Evolutionary conservation across 2,329 filamentous ascomycete species (phyloP).

Genomic region (Hypoxylon sp.): DNA sequence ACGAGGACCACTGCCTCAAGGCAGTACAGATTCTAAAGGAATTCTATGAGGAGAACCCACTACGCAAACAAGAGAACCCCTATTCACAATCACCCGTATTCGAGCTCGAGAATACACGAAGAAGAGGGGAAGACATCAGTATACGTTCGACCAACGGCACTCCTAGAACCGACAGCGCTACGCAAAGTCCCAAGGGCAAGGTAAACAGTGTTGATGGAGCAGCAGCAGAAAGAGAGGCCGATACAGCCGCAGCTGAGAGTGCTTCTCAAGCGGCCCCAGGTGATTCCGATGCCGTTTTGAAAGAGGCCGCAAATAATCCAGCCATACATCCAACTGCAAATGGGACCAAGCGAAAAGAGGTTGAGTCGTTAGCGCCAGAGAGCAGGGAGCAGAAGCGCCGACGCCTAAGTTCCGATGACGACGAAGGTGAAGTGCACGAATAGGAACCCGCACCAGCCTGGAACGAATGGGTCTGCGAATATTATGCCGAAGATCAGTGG

Average conservation of each 20-base stretch:
- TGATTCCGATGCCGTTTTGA: constrained; percentile 52
- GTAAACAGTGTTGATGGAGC: constrained; percentile 59
- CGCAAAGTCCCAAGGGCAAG: constrained; percentile 63
- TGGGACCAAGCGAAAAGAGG: constrained; percentile 61
- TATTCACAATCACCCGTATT: constrained; percentile 68
- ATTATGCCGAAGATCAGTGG: background rate
- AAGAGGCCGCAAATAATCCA: constrained; percentile 54
- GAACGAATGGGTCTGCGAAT: background rate
- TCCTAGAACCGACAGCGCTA: constrained; percentile 63
- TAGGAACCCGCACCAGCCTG: constrained; percentile 37
- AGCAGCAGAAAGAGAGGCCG: constrained; percentile 50
- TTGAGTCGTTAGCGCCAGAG: constrained; percentile 56
- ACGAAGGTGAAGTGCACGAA: constrained; percentile 63
- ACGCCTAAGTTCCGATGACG: constrained; percentile 60
- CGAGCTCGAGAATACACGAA: constrained; percentile 68
- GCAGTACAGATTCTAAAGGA: constrained; percentile 83
- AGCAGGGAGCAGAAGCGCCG: constrained; percentile 61
- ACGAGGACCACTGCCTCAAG: constrained; percentile 76
- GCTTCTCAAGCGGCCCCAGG: constrained; percentile 56
- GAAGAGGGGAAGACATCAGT: constrained; percentile 61
- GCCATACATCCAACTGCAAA: constrained; percentile 52
- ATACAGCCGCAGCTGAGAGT: constrained; percentile 52
- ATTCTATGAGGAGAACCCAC: constrained; percentile 75
- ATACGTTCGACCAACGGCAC: constrained; percentile 65
- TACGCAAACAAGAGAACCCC: constrained; percentile 69